These are phyloP conservation scores for Zymoseptoria tritici DNA, from an alignment of 2,329 filamentous ascomycete genomes.

Conservation along the genomic window DNA sequence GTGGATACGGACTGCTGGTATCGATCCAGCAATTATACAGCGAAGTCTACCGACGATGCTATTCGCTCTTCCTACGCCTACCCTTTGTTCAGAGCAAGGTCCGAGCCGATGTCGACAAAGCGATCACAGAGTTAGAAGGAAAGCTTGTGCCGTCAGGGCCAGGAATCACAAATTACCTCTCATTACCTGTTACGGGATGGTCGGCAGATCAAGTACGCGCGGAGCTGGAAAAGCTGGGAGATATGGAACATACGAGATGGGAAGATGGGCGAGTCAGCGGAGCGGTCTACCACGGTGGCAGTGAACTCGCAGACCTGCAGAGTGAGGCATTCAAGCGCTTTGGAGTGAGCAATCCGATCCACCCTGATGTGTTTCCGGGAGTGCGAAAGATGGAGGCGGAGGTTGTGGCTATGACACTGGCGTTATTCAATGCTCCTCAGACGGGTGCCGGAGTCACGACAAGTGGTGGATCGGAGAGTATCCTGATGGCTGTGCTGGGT, in stretches of 20 bases:
- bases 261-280: constrained; percentile 92
- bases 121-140: constrained; percentile 69
- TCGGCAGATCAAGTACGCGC: constrained; percentile 66
- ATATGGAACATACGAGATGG: constrained; percentile 92
- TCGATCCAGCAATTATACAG: constrained; percentile 68
- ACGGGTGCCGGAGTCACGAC: constrained; percentile 83
- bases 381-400: constrained; percentile 99
- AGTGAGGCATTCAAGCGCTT: constrained; percentile 91
- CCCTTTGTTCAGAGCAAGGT: constrained; percentile 84
- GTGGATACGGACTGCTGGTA: constrained; percentile 79
- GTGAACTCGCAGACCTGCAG: constrained; percentile 73
- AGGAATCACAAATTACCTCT: constrained; percentile 63
- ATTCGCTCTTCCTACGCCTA: constrained; percentile 75
- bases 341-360: constrained; percentile 91
- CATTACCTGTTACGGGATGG: constrained; percentile 78
- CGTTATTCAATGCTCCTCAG: constrained; percentile 78
- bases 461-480: constrained; percentile 90
- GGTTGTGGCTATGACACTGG: constrained; percentile 80
- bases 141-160: constrained; percentile 73
- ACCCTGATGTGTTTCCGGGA: constrained; percentile 95
- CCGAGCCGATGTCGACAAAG: constrained; percentile 72
- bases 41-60: constrained; percentile 63
- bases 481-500: constrained; percentile 87
- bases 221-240: constrained; percentile 70
- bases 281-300: constrained; percentile 91